A percentile compares a stretch with the other conserved stretches of the same genome.
Conservation (phyloP, 2,329 filamentous ascomycete species). For the Xylaria sp. region DNA sequence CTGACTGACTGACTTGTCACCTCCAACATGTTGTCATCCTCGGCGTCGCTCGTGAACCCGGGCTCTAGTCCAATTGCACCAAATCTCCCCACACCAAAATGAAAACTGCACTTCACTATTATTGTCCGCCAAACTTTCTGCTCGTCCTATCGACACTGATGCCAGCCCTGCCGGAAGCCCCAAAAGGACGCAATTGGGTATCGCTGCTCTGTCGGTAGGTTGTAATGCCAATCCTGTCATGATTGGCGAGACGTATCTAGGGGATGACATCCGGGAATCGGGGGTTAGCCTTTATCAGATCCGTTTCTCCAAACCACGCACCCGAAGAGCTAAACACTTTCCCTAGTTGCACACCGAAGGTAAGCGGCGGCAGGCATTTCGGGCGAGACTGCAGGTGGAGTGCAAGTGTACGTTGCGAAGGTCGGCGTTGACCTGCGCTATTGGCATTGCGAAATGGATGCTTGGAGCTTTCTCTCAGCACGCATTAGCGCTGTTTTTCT, state of each 20-base stretch:
- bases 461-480: slow-evolving; percentile 5
- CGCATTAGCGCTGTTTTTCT: slow-evolving; percentile 6
- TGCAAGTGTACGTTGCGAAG: not conserved
- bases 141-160: slow-evolving; percentile 16
- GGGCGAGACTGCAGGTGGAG: slow-evolving; percentile 12
- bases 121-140: not conserved
- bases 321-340: not conserved
- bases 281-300: not conserved
- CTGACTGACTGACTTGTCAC: not conserved
- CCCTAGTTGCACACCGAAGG: slow-evolving; percentile 22
- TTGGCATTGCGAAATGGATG: not conserved
- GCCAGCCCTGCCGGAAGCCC: slow-evolving; percentile 22
- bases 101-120: slow-evolving; percentile 2
- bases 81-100: slow-evolving; percentile 6
- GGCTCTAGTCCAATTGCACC: slow-evolving; percentile 14
- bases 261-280: not conserved
- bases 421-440: not conserved
- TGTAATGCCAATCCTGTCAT: slow-evolving; percentile 10
- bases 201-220: not conserved
- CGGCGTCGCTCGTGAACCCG: slow-evolving; percentile 4
- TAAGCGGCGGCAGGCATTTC: slow-evolving; percentile 17
- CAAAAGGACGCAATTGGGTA: slow-evolving; percentile 10
- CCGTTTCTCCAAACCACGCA: not conserved
- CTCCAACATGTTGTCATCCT: slow-evolving; percentile 15
- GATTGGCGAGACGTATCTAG: not conserved